Base-by-base conservation (phyloP, 2,329 filamentous ascomycete genomes). In the Aspergillus sp. region DNA sequence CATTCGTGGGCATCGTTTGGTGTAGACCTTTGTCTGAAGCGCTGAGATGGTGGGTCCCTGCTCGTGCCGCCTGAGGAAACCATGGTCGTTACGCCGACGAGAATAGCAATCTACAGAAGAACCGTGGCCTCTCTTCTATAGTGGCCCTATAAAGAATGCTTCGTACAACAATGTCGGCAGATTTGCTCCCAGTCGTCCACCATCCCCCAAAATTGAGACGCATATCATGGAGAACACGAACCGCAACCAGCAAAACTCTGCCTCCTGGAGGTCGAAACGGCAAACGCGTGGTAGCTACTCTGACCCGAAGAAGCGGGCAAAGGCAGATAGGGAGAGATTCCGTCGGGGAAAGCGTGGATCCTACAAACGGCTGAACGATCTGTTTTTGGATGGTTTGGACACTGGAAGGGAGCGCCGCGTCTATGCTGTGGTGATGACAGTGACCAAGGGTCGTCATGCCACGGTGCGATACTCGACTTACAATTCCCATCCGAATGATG, bases 301-400 rank as follows among this genome's bases (percentile, higher is more conserved):
- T 20, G 45, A 54, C n/a, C 20, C 32, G 9, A 48, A 49, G 21
- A 51, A 21, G 25, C 41, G 32, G 23, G 41, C 45, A 13, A 55
- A 52, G 45, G 53, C 53, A 3, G 49, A 55, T n/a, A 45, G 53
- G 7, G 49, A 55, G 42, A 29, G 45, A 11, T 47, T 51, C 32
- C 49, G 49, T 29, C 49, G 53, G 5, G 40, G 44, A 7, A 51
- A 51, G 31, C 17, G 9, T 3, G 29, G 43, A 13, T 45, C 21
- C 19, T 52, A 41, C 21, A 55, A 49, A 32, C 45, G 42, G 5
- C 29, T 55, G 11, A 55, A 55, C 19, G 40, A 50, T 16, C 32
- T 55, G 2, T 52, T 48, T 11, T 34, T 55, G 2, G 53, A 55
- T 49, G 49, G 45, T 11, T 10, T 51, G 2, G 48, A 55, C 13